Evolutionary conservation across 1,139 yeast genomes (phyloP).

Genomic region (Pichia sp.): DNA sequence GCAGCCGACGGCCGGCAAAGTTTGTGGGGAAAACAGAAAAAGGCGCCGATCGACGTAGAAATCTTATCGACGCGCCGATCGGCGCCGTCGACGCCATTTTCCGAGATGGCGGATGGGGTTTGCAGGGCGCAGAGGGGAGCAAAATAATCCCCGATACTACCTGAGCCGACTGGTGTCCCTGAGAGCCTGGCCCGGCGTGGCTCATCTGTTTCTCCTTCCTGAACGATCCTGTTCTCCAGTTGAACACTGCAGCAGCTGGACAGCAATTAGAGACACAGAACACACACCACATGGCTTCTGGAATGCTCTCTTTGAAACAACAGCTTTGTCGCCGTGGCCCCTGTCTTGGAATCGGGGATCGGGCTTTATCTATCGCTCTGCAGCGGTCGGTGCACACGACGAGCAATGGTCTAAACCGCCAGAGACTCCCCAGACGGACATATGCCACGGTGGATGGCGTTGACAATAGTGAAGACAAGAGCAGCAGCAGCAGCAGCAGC

Average conservation of each 20-base stretch:
- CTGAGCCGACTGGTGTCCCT: background rate
- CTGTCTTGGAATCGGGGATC: background rate
- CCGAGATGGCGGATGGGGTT: background rate
- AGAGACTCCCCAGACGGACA: background rate
- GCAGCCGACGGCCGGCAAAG: background rate
- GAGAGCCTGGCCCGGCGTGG: background rate
- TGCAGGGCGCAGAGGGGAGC: too few species aligned
- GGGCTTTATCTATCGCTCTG: background rate
- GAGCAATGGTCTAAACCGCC: background rate
- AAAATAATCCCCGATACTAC: slow-evolving; percentile 2
- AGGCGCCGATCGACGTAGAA: background rate
- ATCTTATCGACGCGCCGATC: background rate
- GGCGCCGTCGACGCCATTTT: background rate
- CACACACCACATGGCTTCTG: background rate
- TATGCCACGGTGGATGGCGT: background rate
- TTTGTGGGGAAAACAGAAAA: background rate
- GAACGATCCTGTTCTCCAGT: background rate
- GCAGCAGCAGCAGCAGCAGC: background rate
- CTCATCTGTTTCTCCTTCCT: background rate
- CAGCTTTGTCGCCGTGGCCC: background rate
- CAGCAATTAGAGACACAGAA: background rate
- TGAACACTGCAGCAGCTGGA: background rate
- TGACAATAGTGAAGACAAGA: background rate
- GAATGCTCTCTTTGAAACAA: background rate
- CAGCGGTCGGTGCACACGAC: background rate